Base-by-base conservation (phyloP, 305 asterid species). In the Andrographis paniculata region DNA sequence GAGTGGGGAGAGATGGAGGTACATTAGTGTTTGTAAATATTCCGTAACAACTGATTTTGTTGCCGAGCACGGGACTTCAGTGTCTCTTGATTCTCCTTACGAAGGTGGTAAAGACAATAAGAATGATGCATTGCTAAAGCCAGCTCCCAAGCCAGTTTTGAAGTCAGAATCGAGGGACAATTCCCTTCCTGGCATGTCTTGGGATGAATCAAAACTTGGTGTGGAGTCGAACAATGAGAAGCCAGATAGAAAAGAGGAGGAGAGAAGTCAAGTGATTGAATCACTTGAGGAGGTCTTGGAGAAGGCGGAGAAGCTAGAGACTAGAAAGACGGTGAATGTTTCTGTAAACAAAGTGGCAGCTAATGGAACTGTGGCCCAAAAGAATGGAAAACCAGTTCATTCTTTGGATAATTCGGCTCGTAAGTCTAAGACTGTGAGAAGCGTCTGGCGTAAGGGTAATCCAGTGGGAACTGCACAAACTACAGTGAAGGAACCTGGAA, bases 371-470 rank as follows among this genome's bases (percentile, higher is more conserved):
- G 61, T 55, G 12, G 67, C 44, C 42, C 82, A 57, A 61, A 74
- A 52, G 52, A 80, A 77, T 53, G 83, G 81, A 37, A 74, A 33
- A 59, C 78, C 72, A 18, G 64, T 52, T 60, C 69, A 61, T 70
- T 67, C 76, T 6, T 16, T 50, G 36, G 64, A 67, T 17, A 62
- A 45, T 56, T 45, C 77, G 39, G 61, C 68, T 46, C 66, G 64
- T 43, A 72, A 68, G 76, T 20, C 85, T 33, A 87, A 66, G 69
- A 71, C 83, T 19, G 42, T 61, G 46, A 92, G 81, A 78, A 87
- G 97, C 33, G 93, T 92, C 15, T 92, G 99, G 99, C 79, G 94
- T 37, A 92, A 92, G 68, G 99, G 99, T 59, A 84, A 81, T 75
- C 97, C 97, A 0, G 86, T 92, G 39, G 48, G 87, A 14, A 20